Conservation (phyloP, 75 land plant genomes). For the Cupressus sempervirens region DNA sequence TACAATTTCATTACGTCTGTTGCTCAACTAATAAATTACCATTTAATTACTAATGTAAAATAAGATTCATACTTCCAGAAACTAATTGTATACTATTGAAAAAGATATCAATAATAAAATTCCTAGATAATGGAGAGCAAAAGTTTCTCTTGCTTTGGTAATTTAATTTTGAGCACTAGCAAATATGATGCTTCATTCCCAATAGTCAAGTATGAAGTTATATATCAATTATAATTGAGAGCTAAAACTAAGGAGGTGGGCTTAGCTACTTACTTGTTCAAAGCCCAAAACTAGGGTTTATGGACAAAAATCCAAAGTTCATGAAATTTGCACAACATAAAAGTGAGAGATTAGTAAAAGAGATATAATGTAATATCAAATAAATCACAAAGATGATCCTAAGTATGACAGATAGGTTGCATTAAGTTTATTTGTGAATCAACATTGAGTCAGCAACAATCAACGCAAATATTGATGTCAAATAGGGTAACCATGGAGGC, state of each 20-base stretch:
- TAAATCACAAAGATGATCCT: neutral
- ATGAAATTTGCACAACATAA: no score
- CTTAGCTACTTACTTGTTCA: no score
- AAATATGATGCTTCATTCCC: no score
- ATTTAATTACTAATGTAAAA: neutral
- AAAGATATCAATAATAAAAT: neutral
- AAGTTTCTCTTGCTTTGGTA: no score
- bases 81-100: neutral
- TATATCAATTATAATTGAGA: no score
- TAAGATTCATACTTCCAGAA: neutral
- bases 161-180: no score
- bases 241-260: no score
- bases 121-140: neutral
- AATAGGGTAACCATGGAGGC: neutral
- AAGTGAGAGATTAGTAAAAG: no score
- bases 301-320: no score
- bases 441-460: neutral
- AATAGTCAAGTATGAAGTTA: no score
- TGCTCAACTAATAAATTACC: neutral
- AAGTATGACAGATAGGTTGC: neutral
- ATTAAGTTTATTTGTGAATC: neutral
- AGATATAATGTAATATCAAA: neutral
- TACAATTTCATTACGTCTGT: neutral
- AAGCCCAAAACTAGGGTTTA: no score
- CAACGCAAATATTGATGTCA: neutral